Percentiles rank a stretch among this genome's conserved stretches.
phyloP scores from a whole-genome alignment of 257 asterid genomes.

The Fraxinus americana region DNA sequence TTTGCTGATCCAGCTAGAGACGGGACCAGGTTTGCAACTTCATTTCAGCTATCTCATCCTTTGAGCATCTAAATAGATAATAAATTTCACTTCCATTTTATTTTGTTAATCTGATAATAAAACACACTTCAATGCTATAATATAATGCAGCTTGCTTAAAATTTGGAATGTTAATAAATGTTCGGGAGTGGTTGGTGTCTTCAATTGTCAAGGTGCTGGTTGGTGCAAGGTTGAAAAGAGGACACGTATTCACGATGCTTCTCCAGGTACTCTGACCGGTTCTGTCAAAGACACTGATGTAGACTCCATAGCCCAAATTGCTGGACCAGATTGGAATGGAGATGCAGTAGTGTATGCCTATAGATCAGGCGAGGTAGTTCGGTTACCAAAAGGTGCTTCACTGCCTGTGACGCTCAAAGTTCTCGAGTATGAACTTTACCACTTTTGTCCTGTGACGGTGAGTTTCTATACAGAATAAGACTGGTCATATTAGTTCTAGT shows the following conservation, averaged over 20 bases:
- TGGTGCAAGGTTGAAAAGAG: constrained; percentile 83
- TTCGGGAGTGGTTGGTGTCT: constrained; percentile 57
- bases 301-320: constrained; percentile 60
- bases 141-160: constrained; percentile 77
- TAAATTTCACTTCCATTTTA: not conserved
- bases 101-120: not conserved
- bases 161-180: constrained; percentile 83
- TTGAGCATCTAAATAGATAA: not conserved
- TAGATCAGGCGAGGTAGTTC: constrained; percentile 61
- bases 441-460: constrained; percentile 83
- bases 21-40: constrained; percentile 60
- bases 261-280: constrained; percentile 83
- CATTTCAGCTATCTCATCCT: not conserved
- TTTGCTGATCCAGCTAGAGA: constrained; percentile 95
- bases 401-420: constrained; percentile 77
- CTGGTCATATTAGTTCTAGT: not conserved
- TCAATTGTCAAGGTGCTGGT: constrained; percentile 72
- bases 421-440: constrained; percentile 89
- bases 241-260: constrained; percentile 88
- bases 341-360: constrained; percentile 64
- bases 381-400: constrained; percentile 74
- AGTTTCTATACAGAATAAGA: constrained; percentile 22
- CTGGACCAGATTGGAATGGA: constrained; percentile 80
- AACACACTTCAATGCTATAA: not conserved
- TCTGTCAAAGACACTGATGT: constrained; percentile 75